phyloP scores from a whole-genome alignment of 192 early-diverging fungal species.

The Funneliformis geosporum region DNA sequence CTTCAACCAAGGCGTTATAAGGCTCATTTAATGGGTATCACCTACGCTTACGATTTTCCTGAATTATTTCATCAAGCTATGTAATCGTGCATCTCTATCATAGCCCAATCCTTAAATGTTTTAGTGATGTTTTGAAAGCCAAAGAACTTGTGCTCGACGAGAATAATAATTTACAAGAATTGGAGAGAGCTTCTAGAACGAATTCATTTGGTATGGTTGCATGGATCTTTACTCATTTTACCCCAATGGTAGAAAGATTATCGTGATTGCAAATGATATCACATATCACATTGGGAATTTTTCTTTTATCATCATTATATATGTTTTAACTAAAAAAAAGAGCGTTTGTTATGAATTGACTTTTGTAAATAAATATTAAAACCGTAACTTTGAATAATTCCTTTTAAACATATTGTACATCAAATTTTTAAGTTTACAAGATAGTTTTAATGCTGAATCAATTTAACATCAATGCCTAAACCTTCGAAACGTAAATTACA shows the following conservation, averaged over 20 bases:
- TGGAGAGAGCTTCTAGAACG: constrained; percentile 72
- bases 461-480: background rate
- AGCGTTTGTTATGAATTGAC: background rate
- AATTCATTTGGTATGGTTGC: constrained; percentile 98
- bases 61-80: constrained; percentile 92
- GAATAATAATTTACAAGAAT: constrained; percentile 74
- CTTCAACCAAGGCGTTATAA: constrained; percentile 97
- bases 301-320: background rate
- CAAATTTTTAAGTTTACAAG: background rate
- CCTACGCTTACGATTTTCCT: constrained; percentile 99
- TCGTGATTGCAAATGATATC: constrained; percentile 98
- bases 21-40: constrained; percentile 97
- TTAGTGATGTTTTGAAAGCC: constrained; percentile 68
- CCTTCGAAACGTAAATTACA: background rate
- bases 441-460: background rate
- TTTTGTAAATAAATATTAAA: constrained; percentile 13
- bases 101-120: constrained; percentile 52
- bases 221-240: constrained; percentile 85
- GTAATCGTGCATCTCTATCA: constrained; percentile 61
- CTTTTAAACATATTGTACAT: background rate
- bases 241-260: constrained; percentile 84
- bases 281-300: constrained; percentile 87
- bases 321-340: constrained; percentile 5
- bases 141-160: constrained; percentile 92
- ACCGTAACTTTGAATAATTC: no score